Percentiles rank a stretch among this genome's conserved stretches.
phyloP scores from a whole-genome alignment of 371 early-diverging fungal genomes.

The Phascolomyces articulosus region DNA sequence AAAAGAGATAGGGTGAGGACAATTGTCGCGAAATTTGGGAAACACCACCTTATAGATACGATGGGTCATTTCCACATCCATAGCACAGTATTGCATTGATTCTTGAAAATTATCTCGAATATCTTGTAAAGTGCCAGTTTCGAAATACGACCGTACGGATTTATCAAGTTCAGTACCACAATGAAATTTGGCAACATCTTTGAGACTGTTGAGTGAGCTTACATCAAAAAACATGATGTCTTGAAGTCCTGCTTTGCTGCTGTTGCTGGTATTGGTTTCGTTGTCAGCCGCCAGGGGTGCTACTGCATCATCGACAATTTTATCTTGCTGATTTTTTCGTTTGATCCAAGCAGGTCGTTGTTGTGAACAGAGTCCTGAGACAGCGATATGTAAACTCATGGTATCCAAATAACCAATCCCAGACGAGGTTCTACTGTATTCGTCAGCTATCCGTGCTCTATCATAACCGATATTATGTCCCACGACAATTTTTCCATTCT shows the following conservation, averaged over 20 bases:
- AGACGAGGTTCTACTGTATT: conserved; percentile 65
- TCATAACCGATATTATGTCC: conserved; percentile 96
- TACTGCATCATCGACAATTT: conserved; percentile 12
- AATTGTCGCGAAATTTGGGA: conserved; percentile 75
- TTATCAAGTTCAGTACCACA: conserved; percentile 79
- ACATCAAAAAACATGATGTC: conserved; percentile 60
- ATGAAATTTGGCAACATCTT: conserved; percentile 81
- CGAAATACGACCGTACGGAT: conserved; percentile 69
- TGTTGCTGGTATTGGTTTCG: neutral
- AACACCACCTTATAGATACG: conserved; percentile 71
- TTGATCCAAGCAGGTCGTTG: conserved; percentile 88
- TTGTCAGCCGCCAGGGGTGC: conserved; percentile 8
- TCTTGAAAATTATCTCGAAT: conserved; percentile 62
- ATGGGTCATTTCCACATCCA: conserved; percentile 86
- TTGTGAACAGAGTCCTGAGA: conserved; percentile 88
- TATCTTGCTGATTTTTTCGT: conserved; percentile 26
- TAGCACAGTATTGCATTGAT: conserved; percentile 86
- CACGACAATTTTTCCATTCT: conserved; percentile 70
- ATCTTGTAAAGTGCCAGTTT: conserved; percentile 58
- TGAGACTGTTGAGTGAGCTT: conserved; percentile 80
- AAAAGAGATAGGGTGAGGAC: conserved; percentile 94
- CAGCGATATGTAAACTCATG: conserved; percentile 92
- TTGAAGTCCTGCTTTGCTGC: neutral
- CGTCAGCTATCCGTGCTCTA: conserved; percentile 87
- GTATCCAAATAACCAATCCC: conserved; percentile 85